Percentiles rank a stretch among this genome's conserved stretches.
These are phyloP conservation scores for Salvia splendens DNA, from an alignment of 257 asterid genomes.

Conservation along the genomic window DNA sequence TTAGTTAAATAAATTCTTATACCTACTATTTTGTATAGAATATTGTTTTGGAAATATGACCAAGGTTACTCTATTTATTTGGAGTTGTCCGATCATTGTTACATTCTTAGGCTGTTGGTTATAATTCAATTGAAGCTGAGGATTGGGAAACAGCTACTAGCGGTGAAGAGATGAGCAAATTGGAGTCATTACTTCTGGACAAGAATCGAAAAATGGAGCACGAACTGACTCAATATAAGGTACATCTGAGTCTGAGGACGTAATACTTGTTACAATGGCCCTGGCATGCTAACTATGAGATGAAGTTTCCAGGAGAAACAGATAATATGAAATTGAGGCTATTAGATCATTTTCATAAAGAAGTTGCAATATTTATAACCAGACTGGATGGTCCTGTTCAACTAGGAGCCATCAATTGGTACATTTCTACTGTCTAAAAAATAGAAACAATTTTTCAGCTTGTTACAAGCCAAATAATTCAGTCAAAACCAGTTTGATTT, in stretches of 20 bases:
- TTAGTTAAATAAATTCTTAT: neutral
- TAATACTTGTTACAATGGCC: slow-evolving; percentile 6
- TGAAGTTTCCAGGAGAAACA: slow-evolving; percentile 22
- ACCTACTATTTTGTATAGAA: neutral
- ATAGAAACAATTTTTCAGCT: neutral
- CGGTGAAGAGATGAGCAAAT: slow-evolving; percentile 98
- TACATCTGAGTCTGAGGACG: slow-evolving; percentile 32
- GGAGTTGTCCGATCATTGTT: slow-evolving; percentile 18
- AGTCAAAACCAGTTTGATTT: neutral
- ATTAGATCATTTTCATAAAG: neutral
- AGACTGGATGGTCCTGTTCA: neutral
- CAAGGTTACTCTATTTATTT: neutral
- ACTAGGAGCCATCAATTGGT: neutral
- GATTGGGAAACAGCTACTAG: slow-evolving; percentile 99
- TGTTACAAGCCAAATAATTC: neutral
- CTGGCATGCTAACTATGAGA: neutral
- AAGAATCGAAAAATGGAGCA: slow-evolving; percentile 99
- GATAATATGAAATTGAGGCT: slow-evolving; percentile 1
- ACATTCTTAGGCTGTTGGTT: slow-evolving; percentile 88
- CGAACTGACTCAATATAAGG: slow-evolving; percentile 92
- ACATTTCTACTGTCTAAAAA: neutral
- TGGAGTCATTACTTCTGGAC: slow-evolving; percentile 93
- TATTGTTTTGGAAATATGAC: slow-evolving; percentile 11
- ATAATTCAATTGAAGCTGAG: slow-evolving; percentile 99
- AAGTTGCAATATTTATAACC: neutral